Base-by-base conservation (phyloP, 371 early-diverging fungal genomes). In the Dipsacomyces acuminosporus region DNA sequence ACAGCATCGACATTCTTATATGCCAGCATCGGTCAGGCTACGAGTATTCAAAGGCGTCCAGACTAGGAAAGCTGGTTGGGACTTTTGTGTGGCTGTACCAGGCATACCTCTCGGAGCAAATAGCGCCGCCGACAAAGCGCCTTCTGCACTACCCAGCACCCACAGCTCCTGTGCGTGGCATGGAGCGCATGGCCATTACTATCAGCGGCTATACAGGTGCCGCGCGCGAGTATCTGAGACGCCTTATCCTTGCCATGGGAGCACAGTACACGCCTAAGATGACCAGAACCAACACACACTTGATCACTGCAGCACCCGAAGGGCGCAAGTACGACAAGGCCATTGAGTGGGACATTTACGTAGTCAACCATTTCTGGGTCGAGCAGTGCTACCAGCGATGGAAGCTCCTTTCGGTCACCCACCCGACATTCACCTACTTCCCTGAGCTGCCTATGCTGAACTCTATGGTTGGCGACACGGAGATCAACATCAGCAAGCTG, bases 361-460 rank as follows among this genome's bases (percentile, higher is more conserved):
- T 86, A 2, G 83, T 91, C n/a, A 92, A 92, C 64, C 94, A 93
- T 70, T 45, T 90, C 8, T 93, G 94, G 94, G 63, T 93, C 0
- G 92, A 93, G 69, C 88, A 88, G 23, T 80, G 83, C 49, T 86
- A 73, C 59, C 77, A 77, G 40, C 54, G 70, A 18, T 86, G 85
- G 86, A 51, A 62, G 30, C 51, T 73, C 23, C 73, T 80, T 49
- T 71, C 81, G 20, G 72, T 76, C 17, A 74, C 73, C n/a, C 78
- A 83, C 41, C 73, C 64, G 22, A 76, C 74, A 17, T 88, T 82
- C 48, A 72, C 61, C 0, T 63, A 77, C 41, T 82, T 51, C 34
- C 72, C 56, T 1, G 43, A 45, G 30, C 56, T 73, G 41, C 60
- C 56, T 20, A 23, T 61, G 24, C 58, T 45, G 41, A 66, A 52